These are phyloP conservation scores for Magnaporthales sp. DNA, from an alignment of 2,329 filamentous ascomycete species.

Conservation along the genomic window DNA sequence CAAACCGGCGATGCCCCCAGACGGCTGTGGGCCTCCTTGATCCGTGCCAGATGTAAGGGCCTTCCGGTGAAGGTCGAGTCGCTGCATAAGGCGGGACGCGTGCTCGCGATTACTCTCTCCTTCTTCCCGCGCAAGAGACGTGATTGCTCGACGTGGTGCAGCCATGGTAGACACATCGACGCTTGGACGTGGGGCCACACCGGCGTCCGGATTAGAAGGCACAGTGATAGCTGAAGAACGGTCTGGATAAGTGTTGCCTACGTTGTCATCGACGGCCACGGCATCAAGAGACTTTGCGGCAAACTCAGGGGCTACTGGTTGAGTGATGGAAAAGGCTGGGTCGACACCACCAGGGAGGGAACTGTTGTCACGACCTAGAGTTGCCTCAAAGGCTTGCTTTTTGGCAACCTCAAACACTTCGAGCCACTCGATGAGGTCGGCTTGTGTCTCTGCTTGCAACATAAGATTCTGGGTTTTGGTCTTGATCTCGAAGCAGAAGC, in stretches of 20 bases:
- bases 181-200: slow-evolving; percentile 53
- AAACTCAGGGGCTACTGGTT: slow-evolving; percentile 82
- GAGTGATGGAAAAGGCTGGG: slow-evolving; percentile 86
- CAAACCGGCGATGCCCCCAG: slow-evolving; percentile 70
- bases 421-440: slow-evolving; percentile 90
- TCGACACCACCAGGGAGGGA: slow-evolving; percentile 43
- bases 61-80: slow-evolving; percentile 82
- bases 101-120: slow-evolving; percentile 72
- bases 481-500: slow-evolving; percentile 98
- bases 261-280: slow-evolving; percentile 28
- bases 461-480: slow-evolving; percentile 88
- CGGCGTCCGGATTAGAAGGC: slow-evolving; percentile 46
- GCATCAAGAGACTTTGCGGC: slow-evolving; percentile 59
- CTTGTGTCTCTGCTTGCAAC: slow-evolving; percentile 87
- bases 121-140: slow-evolving; percentile 49
- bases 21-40: slow-evolving; percentile 29
- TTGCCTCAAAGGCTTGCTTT: slow-evolving; percentile 77
- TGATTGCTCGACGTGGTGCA: slow-evolving; percentile 46
- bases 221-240: slow-evolving; percentile 57
- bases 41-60: slow-evolving; percentile 31
- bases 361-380: slow-evolving; percentile 41
- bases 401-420: slow-evolving; percentile 90
- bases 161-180: slow-evolving; percentile 50
- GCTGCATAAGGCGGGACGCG: slow-evolving; percentile 83
- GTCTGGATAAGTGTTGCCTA: slow-evolving; percentile 34